Base-by-base conservation (phyloP, 1,284 basidiomycete genomes). In the Apiotrichum gamsii region DNA sequence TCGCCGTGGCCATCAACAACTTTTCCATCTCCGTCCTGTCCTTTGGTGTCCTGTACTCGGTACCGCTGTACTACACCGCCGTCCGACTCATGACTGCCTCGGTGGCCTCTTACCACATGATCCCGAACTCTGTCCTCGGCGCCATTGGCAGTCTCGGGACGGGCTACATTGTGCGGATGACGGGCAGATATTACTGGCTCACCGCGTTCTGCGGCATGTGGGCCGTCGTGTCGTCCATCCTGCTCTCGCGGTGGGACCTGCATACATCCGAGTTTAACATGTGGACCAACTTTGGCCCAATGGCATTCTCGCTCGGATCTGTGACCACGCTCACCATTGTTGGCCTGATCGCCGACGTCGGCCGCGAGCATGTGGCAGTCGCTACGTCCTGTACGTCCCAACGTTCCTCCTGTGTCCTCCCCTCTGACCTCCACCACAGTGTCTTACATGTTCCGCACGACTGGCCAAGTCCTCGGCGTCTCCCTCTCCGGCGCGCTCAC, bases 401-500 rank as follows among this genome's bases (percentile, higher is more conserved):
- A 8, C 5, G 5, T 21, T 4, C 15, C 20, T 6, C 8, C 13
- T 15, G 25, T 11, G 25, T 30, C 11, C 8, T 28, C 8, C n/a
- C 6, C 14, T 34, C n/a, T 18, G 15, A 34, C 36, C 32, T 41
- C 11, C 39, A 23, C 21, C 13, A 2, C 60, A 91, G 88, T 91
- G 59, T 88, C 87, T 20, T 93, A 93, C 72, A 76, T 91, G 41
- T 90, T 90, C 75, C 78, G 89, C 59, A 90, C 88, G 5, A 87
- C 87, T 11, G 90, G 90, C 14, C 90, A 93, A 74, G 90, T 90
- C 18, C 78, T 93, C 37, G 89, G 89, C 39, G 90, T 93, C 43
- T 84, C 85, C 59, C 73, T 91, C 37, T 84, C 85, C 53, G 87
- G 87, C 25, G 84, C 87, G 2, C 70, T 91, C 34, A 75, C 88